Evolutionary conservation across 1,284 basidiomycete species (phyloP).

Genomic region (Ganoderma multipileum): DNA sequence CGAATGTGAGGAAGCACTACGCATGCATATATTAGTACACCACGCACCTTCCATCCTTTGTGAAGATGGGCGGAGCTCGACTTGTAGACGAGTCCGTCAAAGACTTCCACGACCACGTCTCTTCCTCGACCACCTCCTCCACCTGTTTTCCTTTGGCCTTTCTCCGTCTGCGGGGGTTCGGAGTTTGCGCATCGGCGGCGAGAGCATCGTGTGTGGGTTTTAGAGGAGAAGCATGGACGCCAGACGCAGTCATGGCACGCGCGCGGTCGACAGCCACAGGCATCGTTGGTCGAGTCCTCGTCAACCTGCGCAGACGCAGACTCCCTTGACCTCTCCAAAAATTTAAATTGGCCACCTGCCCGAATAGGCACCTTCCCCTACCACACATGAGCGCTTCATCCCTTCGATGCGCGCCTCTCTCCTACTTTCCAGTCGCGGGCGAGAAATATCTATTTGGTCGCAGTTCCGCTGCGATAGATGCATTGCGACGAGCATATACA

Average conservation of each 20-base stretch:
- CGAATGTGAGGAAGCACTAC: slow-evolving; percentile 25
- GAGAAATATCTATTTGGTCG: neutral
- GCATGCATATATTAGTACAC: slow-evolving; percentile 17
- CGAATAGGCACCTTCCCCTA: slow-evolving; percentile 34
- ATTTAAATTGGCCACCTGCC: slow-evolving; percentile 43
- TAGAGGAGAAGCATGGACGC: slow-evolving; percentile 33
- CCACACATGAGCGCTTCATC: slow-evolving; percentile 6
- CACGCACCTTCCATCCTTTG: slow-evolving; percentile 84
- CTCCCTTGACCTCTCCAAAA: slow-evolving; percentile 40
- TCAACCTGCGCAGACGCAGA: slow-evolving; percentile 24
- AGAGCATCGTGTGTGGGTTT: slow-evolving; percentile 31
- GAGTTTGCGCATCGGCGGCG: slow-evolving; percentile 23
- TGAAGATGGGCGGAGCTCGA: slow-evolving; percentile 77
- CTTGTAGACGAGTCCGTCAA: slow-evolving; percentile 77
- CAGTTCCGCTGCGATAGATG: slow-evolving; percentile 2
- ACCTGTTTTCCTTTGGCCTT: slow-evolving; percentile 34
- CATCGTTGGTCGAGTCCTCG: slow-evolving; percentile 30
- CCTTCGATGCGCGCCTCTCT: neutral
- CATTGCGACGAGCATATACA: slow-evolving; percentile 28
- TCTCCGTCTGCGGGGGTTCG: slow-evolving; percentile 30
- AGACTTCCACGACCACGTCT: slow-evolving; percentile 72
- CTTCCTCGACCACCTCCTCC: slow-evolving; percentile 39
- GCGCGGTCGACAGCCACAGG: slow-evolving; percentile 41
- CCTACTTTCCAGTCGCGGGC: neutral
- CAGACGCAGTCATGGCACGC: slow-evolving; percentile 40